phyloP scores from a whole-genome alignment of 352 stramenopile species.

The Phytophthora tubulina region DNA sequence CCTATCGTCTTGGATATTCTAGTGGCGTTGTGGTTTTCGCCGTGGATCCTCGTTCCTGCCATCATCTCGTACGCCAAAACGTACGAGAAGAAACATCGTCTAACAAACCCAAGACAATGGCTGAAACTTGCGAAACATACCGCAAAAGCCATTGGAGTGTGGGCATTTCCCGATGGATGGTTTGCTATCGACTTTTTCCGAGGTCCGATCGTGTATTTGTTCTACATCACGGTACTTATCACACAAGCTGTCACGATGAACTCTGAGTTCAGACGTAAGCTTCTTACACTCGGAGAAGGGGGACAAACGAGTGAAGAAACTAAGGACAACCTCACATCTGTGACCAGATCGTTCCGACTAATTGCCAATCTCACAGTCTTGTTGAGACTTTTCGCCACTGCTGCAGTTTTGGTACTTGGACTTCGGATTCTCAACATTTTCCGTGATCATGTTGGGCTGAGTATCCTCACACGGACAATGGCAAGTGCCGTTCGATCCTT shows the following conservation, averaged over 20 bases:
- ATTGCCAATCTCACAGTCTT: slow-evolving; percentile 48
- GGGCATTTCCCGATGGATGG: slow-evolving; percentile 46
- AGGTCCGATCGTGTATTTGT: slow-evolving; percentile 37
- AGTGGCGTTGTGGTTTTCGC: slow-evolving; percentile 38
- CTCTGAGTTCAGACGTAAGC: slow-evolving; percentile 49
- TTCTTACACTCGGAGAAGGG: slow-evolving; percentile 47
- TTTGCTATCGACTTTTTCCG: slow-evolving; percentile 39
- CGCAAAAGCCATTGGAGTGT: slow-evolving; percentile 41
- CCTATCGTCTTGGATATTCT: slow-evolving; percentile 32
- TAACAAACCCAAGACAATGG: slow-evolving; percentile 6
- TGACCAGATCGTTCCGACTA: slow-evolving; percentile 32
- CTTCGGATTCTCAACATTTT: slow-evolving; percentile 60
- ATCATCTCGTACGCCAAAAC: slow-evolving; percentile 24
- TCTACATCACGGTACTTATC: slow-evolving; percentile 58
- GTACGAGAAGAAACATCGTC: slow-evolving; percentile 23
- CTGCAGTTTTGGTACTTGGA: slow-evolving; percentile 46
- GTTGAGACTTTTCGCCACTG: slow-evolving; percentile 47
- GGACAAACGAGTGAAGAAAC: slow-evolving; percentile 33
- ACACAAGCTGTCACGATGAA: slow-evolving; percentile 51
- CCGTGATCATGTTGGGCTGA: slow-evolving; percentile 63
- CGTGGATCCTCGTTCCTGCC: slow-evolving; percentile 30
- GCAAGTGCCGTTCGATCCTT: slow-evolving; percentile 57
- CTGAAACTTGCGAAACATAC: slow-evolving; percentile 33
- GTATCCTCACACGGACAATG: slow-evolving; percentile 68
- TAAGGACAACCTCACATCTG: slow-evolving; percentile 24